Evolutionary conservation across 2,329 filamentous ascomycete species (phyloP), one percentile per base, ranked within the genome.

Genomic region (Cladosporium sp.): DNA sequence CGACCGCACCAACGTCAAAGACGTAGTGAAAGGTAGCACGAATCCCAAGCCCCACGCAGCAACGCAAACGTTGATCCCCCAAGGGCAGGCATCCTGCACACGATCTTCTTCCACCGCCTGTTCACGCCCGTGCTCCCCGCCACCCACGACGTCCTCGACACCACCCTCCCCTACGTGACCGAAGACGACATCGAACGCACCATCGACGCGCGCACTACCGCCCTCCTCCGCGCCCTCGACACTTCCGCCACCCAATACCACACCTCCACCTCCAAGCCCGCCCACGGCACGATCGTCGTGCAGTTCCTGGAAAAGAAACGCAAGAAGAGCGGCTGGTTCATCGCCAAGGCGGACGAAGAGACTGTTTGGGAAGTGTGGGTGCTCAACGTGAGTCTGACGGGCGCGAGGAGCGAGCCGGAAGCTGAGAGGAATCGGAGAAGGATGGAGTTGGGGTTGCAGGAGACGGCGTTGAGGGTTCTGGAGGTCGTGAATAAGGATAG

Each of bases 1-100:
- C 53, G 93, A 97, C 71, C 88, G 89, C 45, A 82, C 83, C 38
- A 93, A 87, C 50, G 89, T 96, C 58, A 89, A 88, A 69, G 92
- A 97, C 67, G 86, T 97, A 50, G 85, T 97, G 56, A 91, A 92
- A 83, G 92, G 91, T 64, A 53, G 47, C 63, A 95, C 92, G 88
- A 57, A 96, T 70, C 95, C 91, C 44, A 96, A 97, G 12, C 30
- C 11, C 7, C 15, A 36, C n/a, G n/a, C n/a, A n/a, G n/a, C n/a
- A 47, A n/a, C 9, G 22, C 22, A 13, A 19, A 18, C 17, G 36
- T 47, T 47, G 44, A 47, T 47, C 34, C 20, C 34, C n/a, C 27
- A 9, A 63, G 67, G 55, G 69, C 22, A 74, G 19, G 63, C 64
- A 24, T 67, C 59, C 36, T 64, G 67, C 12, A 75, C 68, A 5